These are phyloP conservation scores for Aspergillus sclerotialis DNA, from an alignment of 2,329 filamentous ascomycete species.

Conservation along the genomic window DNA sequence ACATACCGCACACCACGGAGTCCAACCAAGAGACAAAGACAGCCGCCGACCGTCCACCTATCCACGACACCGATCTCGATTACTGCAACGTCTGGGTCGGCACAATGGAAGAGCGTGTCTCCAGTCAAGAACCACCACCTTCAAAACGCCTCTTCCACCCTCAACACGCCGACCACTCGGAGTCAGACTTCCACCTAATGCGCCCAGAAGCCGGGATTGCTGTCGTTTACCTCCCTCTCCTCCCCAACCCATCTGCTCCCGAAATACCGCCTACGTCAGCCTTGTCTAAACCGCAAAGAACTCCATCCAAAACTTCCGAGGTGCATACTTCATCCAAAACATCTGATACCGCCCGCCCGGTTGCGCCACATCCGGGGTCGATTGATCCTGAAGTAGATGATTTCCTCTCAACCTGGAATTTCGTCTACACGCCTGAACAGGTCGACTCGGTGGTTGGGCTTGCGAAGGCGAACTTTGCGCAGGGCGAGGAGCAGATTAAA, in stretches of 20 bases:
- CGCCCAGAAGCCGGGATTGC: conserved; percentile 75
- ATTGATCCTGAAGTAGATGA: conserved; percentile 80
- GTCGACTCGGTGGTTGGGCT: conserved; percentile 78
- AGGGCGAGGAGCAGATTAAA: conserved; percentile 71
- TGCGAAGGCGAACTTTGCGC: conserved; percentile 77
- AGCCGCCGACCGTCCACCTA: conserved; percentile 35
- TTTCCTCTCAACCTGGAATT: conserved; percentile 96
- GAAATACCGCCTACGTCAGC: conserved; percentile 18
- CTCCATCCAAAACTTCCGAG: conserved; percentile 16
- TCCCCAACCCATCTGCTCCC: conserved; percentile 59
- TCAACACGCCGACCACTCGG: conserved; percentile 49
- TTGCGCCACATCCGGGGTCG: conserved; percentile 48
- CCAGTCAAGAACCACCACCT: conserved; percentile 46
- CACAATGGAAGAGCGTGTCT: conserved; percentile 64
- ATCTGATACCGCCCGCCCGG: conserved; percentile 14
- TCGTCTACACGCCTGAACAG: conserved; percentile 86
- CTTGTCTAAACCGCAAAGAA: conserved; percentile 14
- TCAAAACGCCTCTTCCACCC: conserved; percentile 44
- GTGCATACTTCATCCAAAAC: conserved; percentile 9
- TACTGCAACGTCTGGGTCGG: conserved; percentile 97
- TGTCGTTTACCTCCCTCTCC: conserved; percentile 82
- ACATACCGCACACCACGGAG: conserved; percentile 19
- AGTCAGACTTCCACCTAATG: conserved; percentile 63
- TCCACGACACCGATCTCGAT: conserved; percentile 53
- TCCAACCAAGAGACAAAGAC: conserved; percentile 37